These are phyloP conservation scores for Colletotrichum musae DNA, from an alignment of 2,329 filamentous ascomycete genomes.

Conservation along the genomic window DNA sequence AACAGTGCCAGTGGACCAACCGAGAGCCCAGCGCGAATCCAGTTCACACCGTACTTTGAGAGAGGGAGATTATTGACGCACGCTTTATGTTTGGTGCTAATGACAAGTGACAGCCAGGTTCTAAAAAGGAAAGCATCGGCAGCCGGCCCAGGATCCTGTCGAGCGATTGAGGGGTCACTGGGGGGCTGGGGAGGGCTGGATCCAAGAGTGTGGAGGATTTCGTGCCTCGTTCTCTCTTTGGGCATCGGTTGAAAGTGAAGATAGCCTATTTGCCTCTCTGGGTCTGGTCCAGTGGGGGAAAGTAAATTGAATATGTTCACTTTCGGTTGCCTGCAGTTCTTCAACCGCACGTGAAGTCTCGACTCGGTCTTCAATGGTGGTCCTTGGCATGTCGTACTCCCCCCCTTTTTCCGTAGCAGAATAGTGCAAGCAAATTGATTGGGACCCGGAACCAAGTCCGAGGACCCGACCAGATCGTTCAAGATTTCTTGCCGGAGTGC, in stretches of 20 bases:
- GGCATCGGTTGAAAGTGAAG: slow-evolving; percentile 1
- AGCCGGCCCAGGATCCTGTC: not conserved
- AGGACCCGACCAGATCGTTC: not conserved
- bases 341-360: slow-evolving; percentile 18
- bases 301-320: not conserved
- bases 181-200: too few relatives aligned
- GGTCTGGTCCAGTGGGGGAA: slow-evolving; percentile 1
- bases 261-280: not conserved
- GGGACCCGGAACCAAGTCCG: not conserved
- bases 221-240: not conserved
- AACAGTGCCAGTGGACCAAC: not conserved
- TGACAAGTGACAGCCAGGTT: not conserved
- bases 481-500: not conserved
- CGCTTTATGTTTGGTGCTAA: too few relatives aligned
- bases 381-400: too few relatives aligned
- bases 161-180: not conserved
- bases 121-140: slow-evolving; percentile 11
- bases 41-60: not conserved
- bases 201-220: not conserved
- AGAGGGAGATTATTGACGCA: slow-evolving; percentile 4
- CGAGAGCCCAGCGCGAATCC: not conserved
- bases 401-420: not conserved
- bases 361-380: too few relatives aligned
- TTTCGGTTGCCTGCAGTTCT: slow-evolving; percentile 19
- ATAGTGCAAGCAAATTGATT: not conserved